Evolutionary conservation across 805 yeast species (phyloP), one percentile per base, ranked within the genome.

Genomic region (Starmerella sp.): DNA sequence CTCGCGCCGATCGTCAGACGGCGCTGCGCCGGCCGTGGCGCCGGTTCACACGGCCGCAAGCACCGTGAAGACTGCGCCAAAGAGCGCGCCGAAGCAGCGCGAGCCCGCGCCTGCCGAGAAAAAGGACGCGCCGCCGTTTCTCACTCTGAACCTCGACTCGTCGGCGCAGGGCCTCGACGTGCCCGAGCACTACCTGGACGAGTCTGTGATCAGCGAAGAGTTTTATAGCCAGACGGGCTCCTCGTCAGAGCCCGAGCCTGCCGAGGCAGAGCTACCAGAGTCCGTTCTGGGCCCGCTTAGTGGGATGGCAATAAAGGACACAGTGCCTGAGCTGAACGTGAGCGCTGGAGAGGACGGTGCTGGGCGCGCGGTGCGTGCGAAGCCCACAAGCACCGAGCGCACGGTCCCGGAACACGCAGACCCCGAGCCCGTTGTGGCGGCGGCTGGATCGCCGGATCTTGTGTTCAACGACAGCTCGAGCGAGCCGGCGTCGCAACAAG

Each of bases 61-160:
- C n/a, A 37, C n/a, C n/a, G 17, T 37, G 8, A 7, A 37, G 30
- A 15, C 28, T 6, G 11, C 7, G 15, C 36, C 35, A 30, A 9
- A 43, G 28, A 14, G 38, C n/a, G n/a, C 38, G 11, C 35, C 47
- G 28, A 43, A 31, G n/a, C n/a, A 11, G 32, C 10, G n/a, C 32
- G 31, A 7, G 11, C 15, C 6, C 2, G 47, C 36, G 28, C 6
- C 28, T 5, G 11, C 47, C 36, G 32, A 30, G 35, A 31, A 14
- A 4, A n/a, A 32, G 37, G 55, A 35, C 15, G 43, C 38, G 14
- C 53, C 57, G 14, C 60, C 60, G n/a, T 52, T 54, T 39, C 48
- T 57, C 17, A 57, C 60, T 4, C 50, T 57, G n/a, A 44, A 53
- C 35, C 49, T 57, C 7, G 60, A 48, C 42, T 41, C 48, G 29